These are phyloP conservation scores for Penicillium coffeae DNA, from an alignment of 495 filamentous ascomycete species.

Conservation along the genomic window DNA sequence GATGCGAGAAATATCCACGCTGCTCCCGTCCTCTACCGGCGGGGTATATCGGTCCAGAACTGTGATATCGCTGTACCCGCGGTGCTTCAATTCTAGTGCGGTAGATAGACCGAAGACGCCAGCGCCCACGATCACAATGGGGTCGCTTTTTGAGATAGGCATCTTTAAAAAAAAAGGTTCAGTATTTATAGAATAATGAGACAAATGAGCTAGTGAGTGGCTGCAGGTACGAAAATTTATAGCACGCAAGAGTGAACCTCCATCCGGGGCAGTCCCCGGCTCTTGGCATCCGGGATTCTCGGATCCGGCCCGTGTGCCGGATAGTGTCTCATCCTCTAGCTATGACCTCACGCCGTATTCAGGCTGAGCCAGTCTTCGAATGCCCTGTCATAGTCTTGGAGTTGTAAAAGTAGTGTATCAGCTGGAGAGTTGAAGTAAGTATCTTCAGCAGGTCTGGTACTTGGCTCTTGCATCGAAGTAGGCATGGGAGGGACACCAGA, in stretches of 20 bases:
- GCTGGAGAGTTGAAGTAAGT: constrained; percentile 14
- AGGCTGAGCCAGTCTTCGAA: constrained; percentile 35
- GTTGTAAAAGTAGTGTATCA: constrained; percentile 24
- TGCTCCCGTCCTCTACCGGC: constrained; percentile 54
- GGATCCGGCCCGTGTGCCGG: constrained; percentile 20
- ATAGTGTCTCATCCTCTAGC: too few species aligned
- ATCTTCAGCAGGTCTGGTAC: constrained; percentile 13
- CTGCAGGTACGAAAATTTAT: not conserved
- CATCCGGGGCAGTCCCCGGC: constrained; percentile 11
- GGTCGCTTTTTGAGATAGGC: constrained; percentile 22
- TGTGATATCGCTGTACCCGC: constrained; percentile 26
- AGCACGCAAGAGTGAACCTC: constrained; percentile 6
- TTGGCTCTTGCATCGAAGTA: constrained; percentile 11
- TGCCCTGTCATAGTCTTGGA: constrained; percentile 30
- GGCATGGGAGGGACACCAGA: constrained; percentile 5
- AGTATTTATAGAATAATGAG: not conserved
- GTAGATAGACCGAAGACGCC: constrained; percentile 31
- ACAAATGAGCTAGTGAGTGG: not conserved
- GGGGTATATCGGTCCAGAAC: constrained; percentile 55
- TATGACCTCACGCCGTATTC: constrained; percentile 9
- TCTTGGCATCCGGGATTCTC: constrained; percentile 21
- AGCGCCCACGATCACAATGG: constrained; percentile 36
- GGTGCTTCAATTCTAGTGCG: constrained; percentile 22
- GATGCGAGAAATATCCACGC: constrained; percentile 62
- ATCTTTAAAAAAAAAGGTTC: too few species aligned